These are phyloP conservation scores for Cavenderia fasciculata DNA, from an alignment of 78 protist genomes.

Conservation along the genomic window DNA sequence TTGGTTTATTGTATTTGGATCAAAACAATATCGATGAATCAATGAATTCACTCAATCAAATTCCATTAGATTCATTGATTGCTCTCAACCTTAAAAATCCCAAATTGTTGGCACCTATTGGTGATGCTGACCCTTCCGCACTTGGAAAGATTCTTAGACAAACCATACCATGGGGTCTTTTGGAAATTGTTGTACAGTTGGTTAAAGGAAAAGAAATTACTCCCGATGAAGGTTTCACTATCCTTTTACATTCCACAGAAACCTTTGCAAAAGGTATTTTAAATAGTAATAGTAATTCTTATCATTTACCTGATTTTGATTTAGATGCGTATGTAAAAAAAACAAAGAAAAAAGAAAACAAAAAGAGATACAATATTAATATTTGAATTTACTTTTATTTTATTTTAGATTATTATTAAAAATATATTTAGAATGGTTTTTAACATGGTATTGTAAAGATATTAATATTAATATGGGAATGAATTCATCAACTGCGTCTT, in stretches of 20 bases:
- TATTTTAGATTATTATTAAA: slow-evolving; percentile 6
- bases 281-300: slow-evolving; percentile 23
- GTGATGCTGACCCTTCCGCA: slow-evolving; percentile 42
- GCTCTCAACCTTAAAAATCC: slow-evolving; percentile 53
- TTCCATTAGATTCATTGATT: slow-evolving; percentile 41
- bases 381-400: not conserved
- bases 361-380: slow-evolving; percentile 1
- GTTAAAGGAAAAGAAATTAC: slow-evolving; percentile 32
- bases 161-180: slow-evolving; percentile 67
- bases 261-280: slow-evolving; percentile 34
- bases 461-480: not conserved
- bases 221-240: slow-evolving; percentile 56
- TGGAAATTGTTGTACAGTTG: slow-evolving; percentile 44
- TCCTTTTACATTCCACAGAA: slow-evolving; percentile 9
- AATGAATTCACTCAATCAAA: slow-evolving; percentile 37
- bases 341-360: too few relatives aligned
- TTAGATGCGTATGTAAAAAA: slow-evolving; percentile 43
- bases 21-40: slow-evolving; percentile 51
- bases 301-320: slow-evolving; percentile 45
- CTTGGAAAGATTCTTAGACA: slow-evolving; percentile 64
- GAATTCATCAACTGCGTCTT: slow-evolving; percentile 18
- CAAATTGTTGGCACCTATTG: slow-evolving; percentile 44
- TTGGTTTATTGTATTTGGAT: slow-evolving; percentile 58
- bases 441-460: slow-evolving; percentile 2
- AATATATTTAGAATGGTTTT: slow-evolving; percentile 66